Evolutionary conservation across 495 filamentous ascomycete species (phyloP), one percentile per base, ranked within the genome.

Genomic region (Aspergillus sclerotioniger): DNA sequence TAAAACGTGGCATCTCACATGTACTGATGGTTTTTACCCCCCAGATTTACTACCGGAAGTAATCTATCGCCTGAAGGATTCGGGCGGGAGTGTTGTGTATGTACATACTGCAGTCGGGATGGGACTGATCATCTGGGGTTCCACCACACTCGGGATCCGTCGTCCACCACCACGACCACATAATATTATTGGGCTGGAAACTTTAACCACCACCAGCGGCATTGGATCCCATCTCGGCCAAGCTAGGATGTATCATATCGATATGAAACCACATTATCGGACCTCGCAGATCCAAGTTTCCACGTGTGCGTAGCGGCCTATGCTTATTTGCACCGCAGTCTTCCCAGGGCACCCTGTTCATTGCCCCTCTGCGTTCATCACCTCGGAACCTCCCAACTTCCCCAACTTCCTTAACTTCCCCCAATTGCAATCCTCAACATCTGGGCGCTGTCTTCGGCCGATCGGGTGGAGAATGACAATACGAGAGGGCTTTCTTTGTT

Each of bases 1-100:
- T 19, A 49, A 9, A 20, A 15, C 41, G 21, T n/a, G 29, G 13
- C 16, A 13, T 53, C 45, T 9, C 47, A 50, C 10, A 6, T 1
- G 37, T 41, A n/a, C 37, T 41, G 37, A 41, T 41, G 9, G 8
- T 15, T 9, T 9, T 37, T 6, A 39, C 2, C 59, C 62, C 59
- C 62, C 47, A 75, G 72, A 75, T 75, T 57, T 75, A 75, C 63
- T 75, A 73, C 54, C 71, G 69, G 51, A 64, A 64, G 39, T 66
- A 57, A 25, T 5, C 5, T 25, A 25, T 25, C 25, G 5, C 25
- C 25, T 25, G 25, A 25, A 25, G 25, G 25, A 25, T 25, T 25
- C 25, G 5, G 2, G 25, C 5, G 25, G 25, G 25, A 25, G 25
- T 25, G 25, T 25, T 25, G 5, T 25, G 25, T 25, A 25, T 25